Base-by-base conservation (phyloP, 176 grass and related monocot genomes). In the Pharus latifolius region DNA sequence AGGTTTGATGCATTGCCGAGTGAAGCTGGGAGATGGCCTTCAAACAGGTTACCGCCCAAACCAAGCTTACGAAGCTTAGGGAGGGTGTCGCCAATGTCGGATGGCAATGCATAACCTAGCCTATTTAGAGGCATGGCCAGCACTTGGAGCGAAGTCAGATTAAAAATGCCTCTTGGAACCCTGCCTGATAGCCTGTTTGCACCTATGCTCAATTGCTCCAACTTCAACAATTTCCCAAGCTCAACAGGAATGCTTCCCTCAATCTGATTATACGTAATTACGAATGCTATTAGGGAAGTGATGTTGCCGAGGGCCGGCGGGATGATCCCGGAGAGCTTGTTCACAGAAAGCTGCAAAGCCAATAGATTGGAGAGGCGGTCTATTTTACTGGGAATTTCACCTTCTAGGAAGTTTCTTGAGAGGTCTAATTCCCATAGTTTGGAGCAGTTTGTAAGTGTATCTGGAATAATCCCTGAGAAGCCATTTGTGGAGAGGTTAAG, bases 221-320 rank as follows among this genome's bases (percentile, higher is more conserved):
- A 1, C 1, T 67, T 67, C 1, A 63, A 56, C 10, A 78, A 10
- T 12, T 6, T 78, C 63, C 75, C 75, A 37, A 78, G 52, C 20
- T 78, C 75, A n/a, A 9, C 51, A 14, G 62, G 75, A 14, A 78
- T 58, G 63, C 63, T 9, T 18, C 75, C 75, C 52, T 78, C 40
- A 2, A 78, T 28, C 51, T 47, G 51, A 40, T 78, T 78, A 12
- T 16, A 17, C 25, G 23, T 8, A 9, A 83, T 24, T 3, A 23
- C 17, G n/a, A 79, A 13, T 8, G 18, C 0, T 8, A 52, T 11
- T n/a, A 83, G 67, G 0, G 63, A 43, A 10, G 85, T 79, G 18
- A 88, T 15, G 10, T 83, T 83, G 37, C 77, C 64, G 3, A 88
- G 23, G 32, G 40, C 82, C 4, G 24, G 53, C 20, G 85, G 85